Percentiles rank a stretch among this genome's conserved stretches.
Evolutionary conservation across 192 early-diverging fungal species (phyloP).

Genomic region (Allomyces macrogynus): DNA sequence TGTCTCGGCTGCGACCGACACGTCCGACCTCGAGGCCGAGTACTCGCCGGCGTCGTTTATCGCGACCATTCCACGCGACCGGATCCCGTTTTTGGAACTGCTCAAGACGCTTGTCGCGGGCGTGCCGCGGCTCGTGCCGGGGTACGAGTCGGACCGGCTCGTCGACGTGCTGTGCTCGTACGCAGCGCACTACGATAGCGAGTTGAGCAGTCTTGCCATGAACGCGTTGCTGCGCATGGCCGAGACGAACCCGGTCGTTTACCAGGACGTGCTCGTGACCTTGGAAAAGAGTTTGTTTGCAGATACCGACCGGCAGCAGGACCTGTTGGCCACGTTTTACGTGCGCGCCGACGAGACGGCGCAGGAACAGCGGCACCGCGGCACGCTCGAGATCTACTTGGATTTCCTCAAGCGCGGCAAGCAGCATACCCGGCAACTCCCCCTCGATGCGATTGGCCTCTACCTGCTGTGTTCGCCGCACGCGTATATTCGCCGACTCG

Average conservation of each 20-base stretch:
- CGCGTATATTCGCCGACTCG: conserved; percentile 32
- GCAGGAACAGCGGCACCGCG: conserved; percentile 23
- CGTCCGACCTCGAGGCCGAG: not conserved
- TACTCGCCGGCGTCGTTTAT: conserved; percentile 24
- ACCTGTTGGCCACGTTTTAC: conserved; percentile 19
- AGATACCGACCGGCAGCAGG: not conserved
- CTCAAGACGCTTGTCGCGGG: conserved; percentile 46
- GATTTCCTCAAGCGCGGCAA: conserved; percentile 39
- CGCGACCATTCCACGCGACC: conserved; percentile 28
- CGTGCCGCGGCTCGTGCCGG: conserved; percentile 48
- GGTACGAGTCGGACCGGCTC: conserved; percentile 34
- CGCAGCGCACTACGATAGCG: conserved; percentile 65
- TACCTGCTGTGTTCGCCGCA: conserved; percentile 42
- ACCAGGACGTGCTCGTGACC: conserved; percentile 1
- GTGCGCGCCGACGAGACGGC: conserved; percentile 28
- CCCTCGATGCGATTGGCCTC: conserved; percentile 44
- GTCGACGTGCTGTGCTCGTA: conserved; percentile 67
- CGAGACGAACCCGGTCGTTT: conserved; percentile 12
- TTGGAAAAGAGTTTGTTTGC: not conserved
- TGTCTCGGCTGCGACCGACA: not conserved
- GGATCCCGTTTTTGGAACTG: conserved; percentile 42
- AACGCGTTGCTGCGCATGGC: conserved; percentile 46
- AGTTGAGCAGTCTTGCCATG: conserved; percentile 42
- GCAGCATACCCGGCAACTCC: conserved; percentile 17
- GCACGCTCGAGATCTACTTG: conserved; percentile 44